A percentile compares a stretch with the other conserved stretches of the same genome.
These are phyloP conservation scores for Medicago ruthenica DNA, from an alignment of 306 rosid genomes.

Conservation along the genomic window DNA sequence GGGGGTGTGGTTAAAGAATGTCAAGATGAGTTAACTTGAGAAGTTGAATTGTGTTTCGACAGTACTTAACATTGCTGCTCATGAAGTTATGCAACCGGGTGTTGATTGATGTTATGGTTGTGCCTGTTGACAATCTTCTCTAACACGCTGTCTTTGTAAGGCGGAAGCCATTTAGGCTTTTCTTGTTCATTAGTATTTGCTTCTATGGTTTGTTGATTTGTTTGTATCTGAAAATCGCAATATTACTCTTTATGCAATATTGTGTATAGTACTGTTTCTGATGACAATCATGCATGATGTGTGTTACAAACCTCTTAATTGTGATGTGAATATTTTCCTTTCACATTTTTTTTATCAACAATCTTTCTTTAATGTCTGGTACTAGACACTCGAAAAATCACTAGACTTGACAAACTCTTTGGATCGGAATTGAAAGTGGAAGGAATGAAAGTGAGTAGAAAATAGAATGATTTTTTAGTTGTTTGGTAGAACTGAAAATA, in stretches of 20 bases:
- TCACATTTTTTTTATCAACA: too few species aligned
- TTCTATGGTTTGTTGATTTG: conserved; percentile 35
- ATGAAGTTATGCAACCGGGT: conserved; percentile 4
- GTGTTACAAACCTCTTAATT: conserved; percentile 30
- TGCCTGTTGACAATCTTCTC: conserved; percentile 32
- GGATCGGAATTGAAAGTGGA: too few species aligned
- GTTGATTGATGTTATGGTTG: not conserved
- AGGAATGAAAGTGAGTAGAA: too few species aligned
- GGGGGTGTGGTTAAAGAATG: conserved; percentile 23
- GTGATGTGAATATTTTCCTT: not conserved
- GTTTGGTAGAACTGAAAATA: too few species aligned
- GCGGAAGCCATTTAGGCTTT: conserved; percentile 31
- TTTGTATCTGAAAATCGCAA: conserved; percentile 28
- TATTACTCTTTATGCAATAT: conserved; percentile 35
- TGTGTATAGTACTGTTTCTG: conserved; percentile 17
- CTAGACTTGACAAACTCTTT: too few species aligned
- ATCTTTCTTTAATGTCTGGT: too few species aligned
- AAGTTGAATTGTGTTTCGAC: conserved; percentile 12
- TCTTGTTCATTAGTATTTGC: conserved; percentile 35
- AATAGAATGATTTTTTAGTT: too few species aligned
- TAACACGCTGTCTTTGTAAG: conserved; percentile 20
- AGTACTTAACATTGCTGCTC: conserved; percentile 12
- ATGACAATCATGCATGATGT: not conserved
- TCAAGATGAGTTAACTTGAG: conserved; percentile 24
- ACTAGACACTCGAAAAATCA: too few species aligned